Evolutionary conservation across 1,284 basidiomycete species (phyloP).

Genomic region (Ceratobasidium papillatum): DNA sequence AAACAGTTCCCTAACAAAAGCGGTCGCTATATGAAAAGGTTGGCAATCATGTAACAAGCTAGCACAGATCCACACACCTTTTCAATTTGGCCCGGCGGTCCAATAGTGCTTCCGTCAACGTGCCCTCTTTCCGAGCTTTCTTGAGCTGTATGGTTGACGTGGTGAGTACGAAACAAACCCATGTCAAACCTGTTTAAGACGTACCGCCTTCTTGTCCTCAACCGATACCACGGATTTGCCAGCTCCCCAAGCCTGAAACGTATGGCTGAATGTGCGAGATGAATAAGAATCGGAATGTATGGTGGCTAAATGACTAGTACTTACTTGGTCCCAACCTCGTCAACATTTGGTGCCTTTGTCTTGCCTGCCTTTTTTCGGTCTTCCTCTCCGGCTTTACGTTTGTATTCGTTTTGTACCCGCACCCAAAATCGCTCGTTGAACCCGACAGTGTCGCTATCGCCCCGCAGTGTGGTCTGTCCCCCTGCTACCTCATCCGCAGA

Average conservation of each 20-base stretch:
- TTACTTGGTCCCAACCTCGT: conserved; percentile 76
- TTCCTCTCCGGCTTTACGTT: conserved; percentile 84
- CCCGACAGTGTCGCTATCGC: conserved; percentile 82
- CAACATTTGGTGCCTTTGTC: conserved; percentile 60
- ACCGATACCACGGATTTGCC: conserved; percentile 75
- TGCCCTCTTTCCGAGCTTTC: conserved; percentile 85
- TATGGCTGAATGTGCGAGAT: conserved; percentile 59
- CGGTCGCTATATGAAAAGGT: conserved; percentile 11
- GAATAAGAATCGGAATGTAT: background rate
- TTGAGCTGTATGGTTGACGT: conserved; percentile 66
- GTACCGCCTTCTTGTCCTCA: conserved; percentile 75
- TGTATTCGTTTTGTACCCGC: conserved; percentile 90
- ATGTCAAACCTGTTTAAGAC: conserved; percentile 45
- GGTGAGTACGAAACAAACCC: conserved; percentile 38
- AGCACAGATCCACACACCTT: conserved; percentile 64
- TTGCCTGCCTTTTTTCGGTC: conserved; percentile 75
- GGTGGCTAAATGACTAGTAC: conserved; percentile 51
- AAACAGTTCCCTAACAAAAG: conserved; percentile 19
- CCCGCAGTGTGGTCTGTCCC: conserved; percentile 76
- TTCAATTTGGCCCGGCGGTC: conserved; percentile 91
- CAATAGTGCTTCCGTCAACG: conserved; percentile 86
- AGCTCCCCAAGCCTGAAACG: conserved; percentile 89
- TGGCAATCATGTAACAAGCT: background rate
- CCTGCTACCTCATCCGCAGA: conserved; percentile 84
- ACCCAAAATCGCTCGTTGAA: conserved; percentile 85